Evolutionary conservation across 78 protist genomes (phyloP), one percentile per base, ranked within the genome.

Genomic region (Tieghemostelium lacteum): DNA sequence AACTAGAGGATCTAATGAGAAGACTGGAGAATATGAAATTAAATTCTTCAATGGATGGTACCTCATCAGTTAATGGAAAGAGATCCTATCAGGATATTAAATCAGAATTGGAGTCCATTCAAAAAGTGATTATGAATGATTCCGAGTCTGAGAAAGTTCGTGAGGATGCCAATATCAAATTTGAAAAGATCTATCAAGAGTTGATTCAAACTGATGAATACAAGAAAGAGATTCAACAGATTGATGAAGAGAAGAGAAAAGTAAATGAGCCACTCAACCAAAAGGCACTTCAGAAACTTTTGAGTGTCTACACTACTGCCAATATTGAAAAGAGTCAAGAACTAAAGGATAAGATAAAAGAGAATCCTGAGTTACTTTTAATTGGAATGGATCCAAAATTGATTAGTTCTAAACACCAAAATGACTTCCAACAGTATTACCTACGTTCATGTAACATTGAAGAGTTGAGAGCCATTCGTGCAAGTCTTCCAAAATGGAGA

Each of bases 101-200:
- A 57, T 14, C 34, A 4, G 95, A 92, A 40, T 34, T 92, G 78
- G 50, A 61, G 14, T 65, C 36, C 19, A 42, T 75, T 24, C 87
- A 86, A 69, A 37, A 57, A n/a, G 74, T 63, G 8, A 92, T 92
- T 10, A 50, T 85, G 63, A 60, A 78, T 71, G 85, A 73, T 3
- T 60, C 39, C 17, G 22, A 34, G 16, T 24, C 73, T 16, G 93
- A 71, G 0, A 86, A 73, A 65, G 76, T 75, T 24, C 36, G 86
- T 42, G 71, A 88, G n/a, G 95, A 92, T 2, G 95, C 95, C 22
- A 92, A 92, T 83, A 75, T 92, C 54, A 54, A 39, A 31, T 92
- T 75, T 52, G 95, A 92, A 64, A 92, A 83, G n/a, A 37, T 92
- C 19, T 73, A 33, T 31, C 83, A 77, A 55, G 95, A 92, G 17